Evolutionary conservation across 805 yeast species (phyloP).

Genomic region (Nakazawaea ishiwadae): DNA sequence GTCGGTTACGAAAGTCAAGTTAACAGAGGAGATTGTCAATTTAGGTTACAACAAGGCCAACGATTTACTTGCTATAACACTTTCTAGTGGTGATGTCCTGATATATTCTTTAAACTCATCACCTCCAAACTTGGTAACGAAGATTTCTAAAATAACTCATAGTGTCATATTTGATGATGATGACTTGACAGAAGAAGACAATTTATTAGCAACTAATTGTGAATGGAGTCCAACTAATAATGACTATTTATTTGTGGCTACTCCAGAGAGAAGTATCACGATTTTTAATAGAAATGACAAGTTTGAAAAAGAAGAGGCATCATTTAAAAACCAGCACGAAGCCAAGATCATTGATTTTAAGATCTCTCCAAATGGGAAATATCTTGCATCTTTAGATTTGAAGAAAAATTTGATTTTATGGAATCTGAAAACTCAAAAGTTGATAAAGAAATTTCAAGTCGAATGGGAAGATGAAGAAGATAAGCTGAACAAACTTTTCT

Average conservation of each 20-base stretch:
- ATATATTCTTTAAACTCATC: conserved; percentile 54
- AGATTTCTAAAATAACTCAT: conserved; percentile 35
- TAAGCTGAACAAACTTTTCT: conserved; percentile 7
- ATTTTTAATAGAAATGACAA: conserved; percentile 38
- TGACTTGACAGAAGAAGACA: conserved; percentile 26
- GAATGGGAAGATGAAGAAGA: conserved; percentile 26
- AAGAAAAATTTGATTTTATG: conserved; percentile 51
- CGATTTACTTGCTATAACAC: conserved; percentile 53
- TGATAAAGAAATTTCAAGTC: conserved; percentile 27
- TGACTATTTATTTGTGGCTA: conserved; percentile 62
- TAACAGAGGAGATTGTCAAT: conserved; percentile 52
- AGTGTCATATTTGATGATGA: conserved; percentile 35
- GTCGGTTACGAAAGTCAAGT: conserved; percentile 28
- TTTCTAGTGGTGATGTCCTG: conserved; percentile 54
- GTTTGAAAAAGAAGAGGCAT: conserved; percentile 3
- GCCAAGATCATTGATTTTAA: conserved; percentile 41
- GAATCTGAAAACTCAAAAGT: conserved; percentile 37
- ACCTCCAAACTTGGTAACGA: conserved; percentile 45
- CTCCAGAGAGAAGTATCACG: conserved; percentile 41
- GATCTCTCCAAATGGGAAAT: conserved; percentile 59
- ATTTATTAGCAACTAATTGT: conserved; percentile 44
- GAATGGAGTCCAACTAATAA: conserved; percentile 69
- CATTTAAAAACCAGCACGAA: conserved; percentile 17
- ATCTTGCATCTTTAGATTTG: conserved; percentile 54
- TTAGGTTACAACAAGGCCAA: conserved; percentile 52